Evolutionary conservation across 169 alveolate species (phyloP).

Genomic region (Cryptosporidium parvum): DNA sequence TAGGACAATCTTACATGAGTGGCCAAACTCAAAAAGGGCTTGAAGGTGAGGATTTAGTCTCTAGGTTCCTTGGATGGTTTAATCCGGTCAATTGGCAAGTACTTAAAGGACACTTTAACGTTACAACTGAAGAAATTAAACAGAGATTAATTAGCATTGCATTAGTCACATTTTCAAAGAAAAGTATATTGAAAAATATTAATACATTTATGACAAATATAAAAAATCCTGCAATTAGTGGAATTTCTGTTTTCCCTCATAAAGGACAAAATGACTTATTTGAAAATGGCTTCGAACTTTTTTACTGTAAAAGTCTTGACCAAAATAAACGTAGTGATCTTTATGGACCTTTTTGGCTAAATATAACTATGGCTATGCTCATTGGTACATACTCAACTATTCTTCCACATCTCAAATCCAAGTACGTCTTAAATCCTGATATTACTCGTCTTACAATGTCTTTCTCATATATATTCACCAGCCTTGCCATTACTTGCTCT

Average conservation of each 20-base stretch:
- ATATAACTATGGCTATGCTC: slow-evolving; percentile 24
- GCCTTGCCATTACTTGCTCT: slow-evolving; percentile 1
- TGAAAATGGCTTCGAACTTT: slow-evolving; percentile 48
- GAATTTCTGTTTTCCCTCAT: slow-evolving; percentile 14
- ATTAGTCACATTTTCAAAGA: slow-evolving; percentile 4
- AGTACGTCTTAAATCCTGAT: slow-evolving; percentile 47
- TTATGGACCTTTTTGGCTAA: slow-evolving; percentile 67
- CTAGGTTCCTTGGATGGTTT: slow-evolving; percentile 17
- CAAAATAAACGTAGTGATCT: slow-evolving; percentile 50
- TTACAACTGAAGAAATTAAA: slow-evolving; percentile 55
- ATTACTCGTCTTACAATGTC: slow-evolving; percentile 39
- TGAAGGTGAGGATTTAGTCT: slow-evolving; percentile 11
- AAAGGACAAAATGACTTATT: neutral
- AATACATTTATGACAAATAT: slow-evolving; percentile 6
- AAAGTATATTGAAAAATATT: slow-evolving; percentile 23
- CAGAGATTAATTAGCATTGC: slow-evolving; percentile 17
- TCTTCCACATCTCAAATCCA: slow-evolving; percentile 49
- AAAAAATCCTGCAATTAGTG: slow-evolving; percentile 31
- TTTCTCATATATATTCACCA: slow-evolving; percentile 45
- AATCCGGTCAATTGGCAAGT: slow-evolving; percentile 49
- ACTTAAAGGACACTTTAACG: slow-evolving; percentile 66
- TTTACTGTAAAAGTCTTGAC: slow-evolving; percentile 57
- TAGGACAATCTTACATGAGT: neutral
- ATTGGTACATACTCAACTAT: slow-evolving; percentile 57
- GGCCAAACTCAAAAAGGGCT: neutral